Percentiles rank a stretch among this genome's conserved stretches.
Conservation (phyloP, 2,329 filamentous ascomycete species). For the Ustilaginoidea virens region DNA sequence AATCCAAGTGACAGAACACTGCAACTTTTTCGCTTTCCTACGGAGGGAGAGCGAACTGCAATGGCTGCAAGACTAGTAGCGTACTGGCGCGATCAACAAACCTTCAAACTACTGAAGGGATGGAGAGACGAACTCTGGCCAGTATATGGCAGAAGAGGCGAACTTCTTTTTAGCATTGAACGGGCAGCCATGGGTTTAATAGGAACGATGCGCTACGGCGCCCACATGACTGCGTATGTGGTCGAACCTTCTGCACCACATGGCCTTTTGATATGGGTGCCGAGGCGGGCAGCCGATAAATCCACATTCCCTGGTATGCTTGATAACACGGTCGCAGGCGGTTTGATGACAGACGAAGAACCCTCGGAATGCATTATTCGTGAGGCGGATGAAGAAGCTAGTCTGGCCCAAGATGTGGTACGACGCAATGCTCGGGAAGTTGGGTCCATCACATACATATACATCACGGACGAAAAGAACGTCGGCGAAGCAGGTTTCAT, state of each 20-base stretch:
- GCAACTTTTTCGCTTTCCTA: constrained; percentile 42
- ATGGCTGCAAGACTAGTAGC: constrained; percentile 8
- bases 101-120: constrained; percentile 59
- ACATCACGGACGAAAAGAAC: constrained; percentile 58
- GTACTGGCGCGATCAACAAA: constrained; percentile 53
- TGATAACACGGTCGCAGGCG: constrained; percentile 83
- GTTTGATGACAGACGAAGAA: constrained; percentile 61
- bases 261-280: constrained; percentile 71
- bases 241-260: constrained; percentile 21
- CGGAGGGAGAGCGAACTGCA: constrained; percentile 26
- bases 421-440: constrained; percentile 39
- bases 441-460: constrained; percentile 72
- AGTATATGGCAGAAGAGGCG: constrained; percentile 49
- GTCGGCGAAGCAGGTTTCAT: constrained; percentile 70
- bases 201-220: constrained; percentile 62
- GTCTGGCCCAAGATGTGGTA: constrained; percentile 55
- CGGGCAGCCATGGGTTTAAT: constrained; percentile 60
- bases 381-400: constrained; percentile 82
- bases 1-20: constrained; percentile 46
- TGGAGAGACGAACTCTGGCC: constrained; percentile 76
- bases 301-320: constrained; percentile 83
- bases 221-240: constrained; percentile 67
- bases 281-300: constrained; percentile 60
- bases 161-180: constrained; percentile 60
- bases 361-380: constrained; percentile 72